A percentile compares a stretch with the other conserved stretches of the same genome.
Evolutionary conservation across 139 green algal genomes (phyloP).

Genomic region (Picochlorum sp.): DNA sequence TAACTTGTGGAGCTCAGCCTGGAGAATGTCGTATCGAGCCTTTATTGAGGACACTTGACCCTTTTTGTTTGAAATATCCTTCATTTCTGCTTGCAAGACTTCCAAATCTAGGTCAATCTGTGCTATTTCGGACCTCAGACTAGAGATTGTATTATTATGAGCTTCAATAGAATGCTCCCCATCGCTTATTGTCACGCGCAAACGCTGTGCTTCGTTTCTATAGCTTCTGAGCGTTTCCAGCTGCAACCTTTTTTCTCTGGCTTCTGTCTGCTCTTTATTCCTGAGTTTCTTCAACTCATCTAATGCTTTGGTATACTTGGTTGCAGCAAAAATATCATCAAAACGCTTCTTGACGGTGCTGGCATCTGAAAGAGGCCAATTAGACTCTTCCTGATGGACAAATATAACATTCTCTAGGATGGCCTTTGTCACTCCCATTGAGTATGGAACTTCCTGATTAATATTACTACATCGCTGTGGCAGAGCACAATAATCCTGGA

Average conservation of each 20-base stretch:
- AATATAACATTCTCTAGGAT: conserved; percentile 98
- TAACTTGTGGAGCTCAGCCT: conserved; percentile 18
- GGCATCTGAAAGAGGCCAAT: conserved; percentile 91
- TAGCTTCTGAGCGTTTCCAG: conserved; percentile 63
- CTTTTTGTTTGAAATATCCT: conserved; percentile 12
- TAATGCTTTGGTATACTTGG: conserved; percentile 90
- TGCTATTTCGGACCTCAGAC: conserved; percentile 6
- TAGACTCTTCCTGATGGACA: conserved; percentile 97
- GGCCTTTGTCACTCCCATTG: conserved; percentile 94
- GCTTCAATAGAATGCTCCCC: conserved; percentile 2
- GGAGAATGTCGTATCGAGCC: conserved; percentile 27
- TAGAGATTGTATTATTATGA: conserved; percentile 4
- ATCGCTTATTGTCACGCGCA: conserved; percentile 6
- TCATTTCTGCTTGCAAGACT: conserved; percentile 2
- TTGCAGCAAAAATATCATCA: conserved; percentile 95
- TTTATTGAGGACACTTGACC: conserved; percentile 10
- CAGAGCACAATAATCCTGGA: conserved; percentile 53
- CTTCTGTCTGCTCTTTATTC: conserved; percentile 56
- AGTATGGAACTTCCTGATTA: conserved; percentile 70
- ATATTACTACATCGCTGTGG: conserved; percentile 81
- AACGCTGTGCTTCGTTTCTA: conserved; percentile 30
- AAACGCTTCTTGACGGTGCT: conserved; percentile 92
- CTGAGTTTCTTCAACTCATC: conserved; percentile 81
- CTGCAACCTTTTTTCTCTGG: conserved; percentile 54
- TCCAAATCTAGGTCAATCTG: conserved; percentile 20